Percentiles rank a stretch among this genome's conserved stretches.
These are phyloP conservation scores for Triticum monococcum DNA, from an alignment of 176 grass and related monocot species.

Conservation along the genomic window DNA sequence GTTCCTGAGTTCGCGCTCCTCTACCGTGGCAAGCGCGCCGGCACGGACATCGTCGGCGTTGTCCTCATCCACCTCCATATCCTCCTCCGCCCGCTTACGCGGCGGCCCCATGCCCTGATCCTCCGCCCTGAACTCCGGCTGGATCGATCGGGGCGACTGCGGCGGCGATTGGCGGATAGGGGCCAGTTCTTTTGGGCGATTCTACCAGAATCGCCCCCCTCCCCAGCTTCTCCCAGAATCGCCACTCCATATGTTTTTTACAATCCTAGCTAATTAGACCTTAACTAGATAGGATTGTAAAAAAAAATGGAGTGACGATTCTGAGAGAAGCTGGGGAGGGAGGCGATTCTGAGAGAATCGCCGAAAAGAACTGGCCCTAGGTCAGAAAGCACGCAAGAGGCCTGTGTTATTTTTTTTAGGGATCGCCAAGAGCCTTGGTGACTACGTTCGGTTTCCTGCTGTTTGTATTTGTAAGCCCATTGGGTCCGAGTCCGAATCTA, in stretches of 20 bases:
- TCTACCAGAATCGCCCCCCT: no score
- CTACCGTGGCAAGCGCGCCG: not conserved
- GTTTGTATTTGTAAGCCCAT: not conserved
- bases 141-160: not conserved
- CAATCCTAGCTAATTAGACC: no score
- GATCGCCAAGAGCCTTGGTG: not conserved
- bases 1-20: not conserved
- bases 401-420: no score
- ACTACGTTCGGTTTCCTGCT: not conserved
- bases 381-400: not conserved
- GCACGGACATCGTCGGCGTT: not conserved
- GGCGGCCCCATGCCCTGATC: not conserved
- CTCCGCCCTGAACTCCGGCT: not conserved
- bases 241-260: no score
- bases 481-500: not conserved
- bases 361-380: no score
- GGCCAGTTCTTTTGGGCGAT: no score
- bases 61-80: not conserved
- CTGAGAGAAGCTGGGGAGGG: no score
- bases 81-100: not conserved
- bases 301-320: no score
- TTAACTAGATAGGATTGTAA: no score
- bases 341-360: no score
- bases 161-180: not conserved
- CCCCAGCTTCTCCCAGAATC: no score